Conservation (phyloP, 768 basidiomycete species). For the Collybia mongolica region DNA sequence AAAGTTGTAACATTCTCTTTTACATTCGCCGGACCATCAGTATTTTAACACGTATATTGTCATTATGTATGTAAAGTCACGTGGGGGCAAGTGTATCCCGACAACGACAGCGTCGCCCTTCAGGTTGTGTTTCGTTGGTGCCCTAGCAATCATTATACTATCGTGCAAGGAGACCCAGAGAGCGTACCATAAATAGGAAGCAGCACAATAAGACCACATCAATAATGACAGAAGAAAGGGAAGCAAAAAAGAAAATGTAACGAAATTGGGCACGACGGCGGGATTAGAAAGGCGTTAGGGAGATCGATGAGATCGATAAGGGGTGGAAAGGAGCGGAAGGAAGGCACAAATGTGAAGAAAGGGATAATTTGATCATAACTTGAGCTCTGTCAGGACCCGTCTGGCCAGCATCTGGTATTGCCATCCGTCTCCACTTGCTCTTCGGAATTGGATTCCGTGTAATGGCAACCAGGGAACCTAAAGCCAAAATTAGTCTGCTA, state of each 20-base stretch:
- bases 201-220: constrained; percentile 3
- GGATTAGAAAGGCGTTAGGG: neutral
- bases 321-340: constrained; percentile 1
- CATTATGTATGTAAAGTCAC: too few species aligned
- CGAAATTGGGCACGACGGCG: neutral
- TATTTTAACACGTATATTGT: too few species aligned
- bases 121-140: neutral
- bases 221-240: neutral
- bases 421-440: constrained; percentile 90
- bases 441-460: constrained; percentile 93
- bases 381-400: constrained; percentile 84
- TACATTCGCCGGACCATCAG: too few species aligned
- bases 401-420: constrained; percentile 96
- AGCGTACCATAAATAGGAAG: constrained; percentile 12
- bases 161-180: constrained; percentile 4
- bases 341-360: constrained; percentile 10
- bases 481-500: constrained; percentile 4
- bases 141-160: neutral
- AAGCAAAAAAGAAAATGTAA: neutral
- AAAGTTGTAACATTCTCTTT: too few species aligned
- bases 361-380: constrained; percentile 50
- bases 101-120: too few species aligned
- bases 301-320: neutral
- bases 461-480: constrained; percentile 92
- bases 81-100: too few species aligned